phyloP scores from a whole-genome alignment of 768 basidiomycete genomes.

The Lactifluus piperatus region DNA sequence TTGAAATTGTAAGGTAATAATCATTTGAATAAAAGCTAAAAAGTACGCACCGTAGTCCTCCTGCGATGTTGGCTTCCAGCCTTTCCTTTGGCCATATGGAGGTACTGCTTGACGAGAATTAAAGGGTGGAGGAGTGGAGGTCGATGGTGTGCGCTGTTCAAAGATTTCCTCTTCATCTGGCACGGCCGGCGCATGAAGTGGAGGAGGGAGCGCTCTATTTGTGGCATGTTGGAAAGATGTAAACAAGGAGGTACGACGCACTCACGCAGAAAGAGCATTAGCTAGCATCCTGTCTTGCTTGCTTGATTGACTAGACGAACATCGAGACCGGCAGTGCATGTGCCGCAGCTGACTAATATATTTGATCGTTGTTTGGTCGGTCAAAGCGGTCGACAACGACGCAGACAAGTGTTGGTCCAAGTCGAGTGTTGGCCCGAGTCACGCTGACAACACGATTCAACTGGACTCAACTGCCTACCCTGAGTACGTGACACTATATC shows the following conservation, averaged over 20 bases:
- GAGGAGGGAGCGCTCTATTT: conserved; percentile 59
- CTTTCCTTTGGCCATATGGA: conserved; percentile 75
- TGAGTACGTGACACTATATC: too few species aligned
- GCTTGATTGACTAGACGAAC: background rate
- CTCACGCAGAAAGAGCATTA: conserved; percentile 71
- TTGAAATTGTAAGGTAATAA: conserved; percentile 24
- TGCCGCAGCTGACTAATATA: background rate
- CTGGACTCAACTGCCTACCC: too few species aligned
- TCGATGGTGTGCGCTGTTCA: conserved; percentile 26
- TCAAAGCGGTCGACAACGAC: background rate
- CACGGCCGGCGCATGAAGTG: conserved; percentile 42
- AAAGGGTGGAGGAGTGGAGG: conserved; percentile 30
- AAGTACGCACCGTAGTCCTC: conserved; percentile 71
- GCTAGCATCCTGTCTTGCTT: conserved; percentile 31
- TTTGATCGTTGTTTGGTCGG: conserved; percentile 6
- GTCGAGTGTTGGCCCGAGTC: too few species aligned
- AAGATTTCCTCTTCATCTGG: conserved; percentile 57
- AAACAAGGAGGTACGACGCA: conserved; percentile 18
- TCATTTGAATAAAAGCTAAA: conserved; percentile 12
- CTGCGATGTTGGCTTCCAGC: conserved; percentile 77
- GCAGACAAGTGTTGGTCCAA: too few species aligned
- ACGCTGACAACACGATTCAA: too few species aligned
- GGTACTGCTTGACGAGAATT: conserved; percentile 53
- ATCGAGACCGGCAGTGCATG: background rate
- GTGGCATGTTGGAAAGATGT: conserved; percentile 6